phyloP scores from a whole-genome alignment of 345 rosid species.

The Cardiospermum halicacabum region DNA sequence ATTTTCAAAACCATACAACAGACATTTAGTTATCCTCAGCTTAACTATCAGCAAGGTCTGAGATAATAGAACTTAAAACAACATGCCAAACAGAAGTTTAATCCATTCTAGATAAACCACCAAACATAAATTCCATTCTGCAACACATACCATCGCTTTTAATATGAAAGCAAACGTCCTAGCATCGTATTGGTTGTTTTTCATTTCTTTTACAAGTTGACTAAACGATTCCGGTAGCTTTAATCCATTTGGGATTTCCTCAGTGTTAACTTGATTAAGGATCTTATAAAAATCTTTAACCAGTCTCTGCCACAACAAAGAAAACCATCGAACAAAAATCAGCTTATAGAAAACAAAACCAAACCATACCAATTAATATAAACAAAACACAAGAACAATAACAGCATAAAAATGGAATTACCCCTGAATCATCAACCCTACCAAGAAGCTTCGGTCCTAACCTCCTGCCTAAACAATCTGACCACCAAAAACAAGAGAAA shows the following conservation, averaged over 20 bases:
- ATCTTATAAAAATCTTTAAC: slow-evolving; percentile 82
- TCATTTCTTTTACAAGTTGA: slow-evolving; percentile 87
- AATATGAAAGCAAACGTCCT: slow-evolving; percentile 69
- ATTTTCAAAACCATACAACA: background rate
- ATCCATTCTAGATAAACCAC: no score
- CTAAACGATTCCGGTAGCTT: slow-evolving; percentile 82
- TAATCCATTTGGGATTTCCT: slow-evolving; percentile 78
- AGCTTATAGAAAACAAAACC: slow-evolving; percentile 10
- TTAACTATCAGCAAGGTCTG: background rate
- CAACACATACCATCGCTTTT: slow-evolving; percentile 93
- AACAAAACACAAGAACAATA: background rate
- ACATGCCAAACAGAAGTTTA: no score
- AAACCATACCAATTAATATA: background rate
- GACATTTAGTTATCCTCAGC: background rate
- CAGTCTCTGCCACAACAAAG: slow-evolving; percentile 58
- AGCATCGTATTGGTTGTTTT: slow-evolving; percentile 83
- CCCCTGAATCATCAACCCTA: slow-evolving; percentile 90
- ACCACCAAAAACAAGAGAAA: slow-evolving; percentile 19
- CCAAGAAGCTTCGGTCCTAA: slow-evolving; percentile 95
- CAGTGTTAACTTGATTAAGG: slow-evolving; percentile 72
- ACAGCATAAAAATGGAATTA: slow-evolving; percentile 25
- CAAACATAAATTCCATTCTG: no score
- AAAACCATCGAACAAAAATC: slow-evolving; percentile 24
- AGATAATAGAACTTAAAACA: background rate
- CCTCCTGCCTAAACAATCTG: slow-evolving; percentile 99